Base-by-base conservation (phyloP, 176 grass and related monocot species). In the Tillandsia fasciculata region DNA sequence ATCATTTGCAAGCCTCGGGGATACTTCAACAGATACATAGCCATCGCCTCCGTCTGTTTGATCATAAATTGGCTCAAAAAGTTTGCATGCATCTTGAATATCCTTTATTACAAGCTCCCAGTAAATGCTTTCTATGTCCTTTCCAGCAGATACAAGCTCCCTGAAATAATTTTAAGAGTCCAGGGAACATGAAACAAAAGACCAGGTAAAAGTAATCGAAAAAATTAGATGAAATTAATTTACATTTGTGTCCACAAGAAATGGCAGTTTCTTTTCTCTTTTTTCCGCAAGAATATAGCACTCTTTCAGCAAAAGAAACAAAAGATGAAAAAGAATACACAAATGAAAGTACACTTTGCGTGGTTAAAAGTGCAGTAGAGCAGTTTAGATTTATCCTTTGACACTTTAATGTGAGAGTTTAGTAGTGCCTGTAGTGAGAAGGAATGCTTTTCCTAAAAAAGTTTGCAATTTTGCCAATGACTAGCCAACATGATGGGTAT, bases 51-150 rank as follows among this genome's bases (percentile, higher is more conserved):
- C 95, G 56, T 99, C 29, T 0, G 95, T 88, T 70, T 93, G 50
- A 1, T 99, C 53, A 33, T 99, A 99, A 77, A 99, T 90, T 57
- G 84, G 87, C 78, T 99, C 87, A 9, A 99, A 99, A 78, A 99
- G 80, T 51, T 89, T 85, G 63, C 95, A 99, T 1, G 95, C 90
- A 12, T 99, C 89, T 83, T 99, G 95, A 63, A 99, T 99, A 28
- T 99, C 95, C 80, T 93, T 93, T 48, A 99, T 90, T 68, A 99
- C 95, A 28, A 99, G 95, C 84, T 90, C 95, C 95, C 95, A 99
- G 67, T 99, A 99, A 17, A 79, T 80, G 2, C 26, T 84, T 68
- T 99, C 84, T 9, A 82, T 91, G 12, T 94, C 87, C 71, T 99
- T 99, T 69, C 84, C 95, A 50, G 79, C 57, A n/a, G 79, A 78